Evolutionary conservation across 2,329 filamentous ascomycete species (phyloP), one percentile per base, ranked within the genome.

Genomic region (Purpureocillium lavendulum): DNA sequence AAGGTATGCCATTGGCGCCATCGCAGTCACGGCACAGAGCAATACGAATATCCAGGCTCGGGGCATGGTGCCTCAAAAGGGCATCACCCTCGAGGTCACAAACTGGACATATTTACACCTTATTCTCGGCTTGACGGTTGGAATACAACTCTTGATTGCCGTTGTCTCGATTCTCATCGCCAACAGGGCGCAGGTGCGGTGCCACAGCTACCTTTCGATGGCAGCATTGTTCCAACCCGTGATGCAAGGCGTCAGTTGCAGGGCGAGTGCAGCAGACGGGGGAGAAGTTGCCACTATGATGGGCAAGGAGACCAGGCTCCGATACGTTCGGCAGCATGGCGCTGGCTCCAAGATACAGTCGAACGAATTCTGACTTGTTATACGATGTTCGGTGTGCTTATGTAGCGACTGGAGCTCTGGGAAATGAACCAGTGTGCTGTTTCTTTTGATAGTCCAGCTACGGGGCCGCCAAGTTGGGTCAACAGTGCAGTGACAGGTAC

Each of bases 1-100:
- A 1, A 45, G 54, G 1, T 71, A 63, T 38, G 51, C 60, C 3
- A 49, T 60, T 0, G 64, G 63, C 3, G 58, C 61, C 7, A 43
- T 66, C 1, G 58, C 54, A 31, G 46, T 57, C 14, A 53, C 54
- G 3, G 58, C 61, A 0, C 49, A 58, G 41, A 50, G 36, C 29
- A 61, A 62, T 44, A 24, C 43, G 2, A 39, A 45, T 17, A 16
- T 63, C n/a, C 29, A 43, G 3, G 43, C 53, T 1, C 40, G 43
- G 1, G 62, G 62, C 3, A 40, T 50, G 16, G 45, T 51, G 36
- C 62, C 62, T 1, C 42, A 54, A 35, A 52, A 53, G 29, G 60
- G 57, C 1, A 52, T 58, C 32, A 42, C 44, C 14, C 45, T 65
- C 7, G 51, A 59, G 1, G 54, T 65, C 15, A 51, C 48, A 2